phyloP scores from a whole-genome alignment of 2,329 filamentous ascomycete genomes.

The Sporothrix protearum region DNA sequence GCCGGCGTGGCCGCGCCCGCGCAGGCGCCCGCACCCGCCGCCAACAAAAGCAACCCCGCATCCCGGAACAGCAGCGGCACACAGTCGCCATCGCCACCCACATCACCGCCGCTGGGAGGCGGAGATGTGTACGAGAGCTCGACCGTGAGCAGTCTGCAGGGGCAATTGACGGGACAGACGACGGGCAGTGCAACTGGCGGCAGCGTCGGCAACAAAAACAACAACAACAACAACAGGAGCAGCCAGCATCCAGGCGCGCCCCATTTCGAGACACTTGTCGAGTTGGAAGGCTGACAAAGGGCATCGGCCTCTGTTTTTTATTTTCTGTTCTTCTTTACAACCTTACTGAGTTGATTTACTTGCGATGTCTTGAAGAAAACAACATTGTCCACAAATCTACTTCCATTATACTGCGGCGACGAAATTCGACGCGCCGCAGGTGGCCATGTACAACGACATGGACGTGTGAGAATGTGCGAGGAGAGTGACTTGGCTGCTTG shows the following conservation, averaged over 20 bases:
- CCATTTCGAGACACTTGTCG: slow-evolving; percentile 9
- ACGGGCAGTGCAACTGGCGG: not conserved
- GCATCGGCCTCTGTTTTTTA: no score
- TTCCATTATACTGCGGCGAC: no score
- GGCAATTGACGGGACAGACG: slow-evolving; percentile 3
- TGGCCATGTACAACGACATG: no score
- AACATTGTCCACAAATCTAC: no score
- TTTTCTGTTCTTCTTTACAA: no score
- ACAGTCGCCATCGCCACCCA: not conserved
- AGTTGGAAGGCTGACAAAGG: not conserved
- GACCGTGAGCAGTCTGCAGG: slow-evolving; percentile 3
- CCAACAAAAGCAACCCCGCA: not conserved
- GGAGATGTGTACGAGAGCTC: not conserved
- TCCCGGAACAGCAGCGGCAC: not conserved
- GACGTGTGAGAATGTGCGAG: no score
- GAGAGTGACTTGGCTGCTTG: no score
- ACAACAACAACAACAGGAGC: not conserved
- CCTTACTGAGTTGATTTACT: no score
- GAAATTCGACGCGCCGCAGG: no score
- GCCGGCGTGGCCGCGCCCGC: not conserved
- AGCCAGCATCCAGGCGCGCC: not conserved
- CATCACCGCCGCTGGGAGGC: not conserved
- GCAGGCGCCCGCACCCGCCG: no score
- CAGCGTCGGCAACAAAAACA: not conserved
- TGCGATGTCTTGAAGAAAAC: no score